phyloP scores from a whole-genome alignment of 192 early-diverging fungal species.

The Podochytrium sp. region DNA sequence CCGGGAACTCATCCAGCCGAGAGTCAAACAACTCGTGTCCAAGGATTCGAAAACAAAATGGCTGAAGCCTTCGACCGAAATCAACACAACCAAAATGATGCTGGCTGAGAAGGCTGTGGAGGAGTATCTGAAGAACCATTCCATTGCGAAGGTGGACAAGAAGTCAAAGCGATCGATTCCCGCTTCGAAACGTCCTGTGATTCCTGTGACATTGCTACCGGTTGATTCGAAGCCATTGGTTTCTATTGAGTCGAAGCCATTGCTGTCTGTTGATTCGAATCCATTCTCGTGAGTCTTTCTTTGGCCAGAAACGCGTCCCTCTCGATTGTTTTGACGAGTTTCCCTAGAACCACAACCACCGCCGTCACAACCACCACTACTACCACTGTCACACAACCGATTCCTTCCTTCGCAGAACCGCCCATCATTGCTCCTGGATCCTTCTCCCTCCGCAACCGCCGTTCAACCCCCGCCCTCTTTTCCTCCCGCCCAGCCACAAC shows the following conservation, averaged over 20 bases:
- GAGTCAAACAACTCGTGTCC: too few relatives aligned
- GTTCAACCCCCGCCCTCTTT: not conserved
- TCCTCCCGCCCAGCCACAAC: not conserved
- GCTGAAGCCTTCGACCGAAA: not conserved
- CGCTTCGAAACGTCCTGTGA: not conserved
- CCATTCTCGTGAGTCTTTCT: too few relatives aligned
- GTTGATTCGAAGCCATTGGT: too few relatives aligned
- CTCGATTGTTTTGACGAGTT: not conserved
- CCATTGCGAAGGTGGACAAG: not conserved
- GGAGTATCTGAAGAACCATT: not conserved
- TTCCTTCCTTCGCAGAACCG: not conserved
- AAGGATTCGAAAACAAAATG: not conserved
- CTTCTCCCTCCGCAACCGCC: not conserved
- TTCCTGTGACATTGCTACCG: too few relatives aligned
- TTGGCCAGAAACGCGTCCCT: not conserved
- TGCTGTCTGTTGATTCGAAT: too few relatives aligned
- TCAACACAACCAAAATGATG: not conserved
- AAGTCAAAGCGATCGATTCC: not conserved
- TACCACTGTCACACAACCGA: not conserved
- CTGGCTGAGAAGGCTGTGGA: not conserved
- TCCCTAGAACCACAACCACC: not conserved
- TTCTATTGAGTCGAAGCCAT: too few relatives aligned
- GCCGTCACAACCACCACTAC: not conserved
- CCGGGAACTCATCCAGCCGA: not conserved
- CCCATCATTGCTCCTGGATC: constrained; percentile 11